Evolutionary conservation across 2,329 filamentous ascomycete genomes (phyloP).

Genomic region (Akanthomyces muscarius): DNA sequence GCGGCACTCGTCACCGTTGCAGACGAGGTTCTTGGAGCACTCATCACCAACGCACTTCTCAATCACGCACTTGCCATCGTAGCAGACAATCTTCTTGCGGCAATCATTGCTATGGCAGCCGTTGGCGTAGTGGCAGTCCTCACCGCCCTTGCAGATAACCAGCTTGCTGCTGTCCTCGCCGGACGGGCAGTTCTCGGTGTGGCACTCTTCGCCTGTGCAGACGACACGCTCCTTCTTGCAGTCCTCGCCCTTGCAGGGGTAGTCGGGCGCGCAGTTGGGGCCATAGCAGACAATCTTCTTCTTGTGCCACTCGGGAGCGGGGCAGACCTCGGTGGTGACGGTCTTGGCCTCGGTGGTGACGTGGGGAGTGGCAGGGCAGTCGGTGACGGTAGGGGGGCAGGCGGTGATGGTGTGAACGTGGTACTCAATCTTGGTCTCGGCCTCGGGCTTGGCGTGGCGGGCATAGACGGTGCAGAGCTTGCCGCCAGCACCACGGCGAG

Average conservation of each 20-base stretch:
- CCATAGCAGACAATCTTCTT: slow-evolving; percentile 35
- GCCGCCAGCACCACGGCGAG: neutral
- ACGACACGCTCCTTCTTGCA: slow-evolving; percentile 30
- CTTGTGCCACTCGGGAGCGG: slow-evolving; percentile 25
- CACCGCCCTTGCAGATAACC: slow-evolving; percentile 26
- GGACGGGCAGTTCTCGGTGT: slow-evolving; percentile 24
- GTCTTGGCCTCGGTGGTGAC: slow-evolving; percentile 25
- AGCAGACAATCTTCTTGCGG: slow-evolving; percentile 33
- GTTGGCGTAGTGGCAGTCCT: slow-evolving; percentile 27
- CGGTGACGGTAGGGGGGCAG: slow-evolving; percentile 23
- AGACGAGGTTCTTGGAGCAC: slow-evolving; percentile 33
- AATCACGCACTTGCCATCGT: slow-evolving; percentile 28
- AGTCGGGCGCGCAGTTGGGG: slow-evolving; percentile 29
- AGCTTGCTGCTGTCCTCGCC: slow-evolving; percentile 29
- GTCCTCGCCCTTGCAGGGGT: slow-evolving; percentile 26
- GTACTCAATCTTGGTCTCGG: slow-evolving; percentile 28
- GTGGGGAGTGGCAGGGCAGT: slow-evolving; percentile 24
- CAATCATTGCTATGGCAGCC: slow-evolving; percentile 24
- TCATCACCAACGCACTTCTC: slow-evolving; percentile 28
- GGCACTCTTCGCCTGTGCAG: slow-evolving; percentile 30
- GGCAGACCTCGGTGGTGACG: slow-evolving; percentile 23
- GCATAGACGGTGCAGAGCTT: slow-evolving; percentile 19
- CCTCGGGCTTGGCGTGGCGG: slow-evolving; percentile 17
- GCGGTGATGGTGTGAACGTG: slow-evolving; percentile 28
- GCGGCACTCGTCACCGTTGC: slow-evolving; percentile 29